A percentile compares a stretch with the other conserved stretches of the same genome.
Evolutionary conservation across 2,329 filamentous ascomycete genomes (phyloP).

Genomic region (Immersiporthe knoxdaviesiana): DNA sequence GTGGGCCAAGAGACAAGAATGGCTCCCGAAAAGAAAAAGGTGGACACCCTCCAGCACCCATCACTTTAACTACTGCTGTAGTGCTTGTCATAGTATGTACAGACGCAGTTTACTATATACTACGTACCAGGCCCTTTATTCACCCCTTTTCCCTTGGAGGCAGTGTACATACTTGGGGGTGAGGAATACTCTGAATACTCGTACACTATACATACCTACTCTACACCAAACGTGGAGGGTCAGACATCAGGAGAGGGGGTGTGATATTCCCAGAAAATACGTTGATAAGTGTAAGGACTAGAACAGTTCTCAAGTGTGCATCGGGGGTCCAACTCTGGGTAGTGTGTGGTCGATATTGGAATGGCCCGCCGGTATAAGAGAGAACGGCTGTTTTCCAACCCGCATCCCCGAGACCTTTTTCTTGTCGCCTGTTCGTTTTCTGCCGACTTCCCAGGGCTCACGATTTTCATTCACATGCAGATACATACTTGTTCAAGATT

Average conservation of each 20-base stretch:
- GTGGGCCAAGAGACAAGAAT: slow-evolving; percentile 16
- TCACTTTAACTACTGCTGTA: background rate
- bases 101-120: no score
- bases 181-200: background rate
- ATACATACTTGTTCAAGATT: background rate
- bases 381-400: slow-evolving; percentile 15
- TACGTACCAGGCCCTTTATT: background rate
- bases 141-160: background rate
- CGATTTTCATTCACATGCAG: background rate
- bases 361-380: background rate
- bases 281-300: no score
- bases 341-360: slow-evolving; percentile 3
- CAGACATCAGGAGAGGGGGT: background rate
- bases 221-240: background rate
- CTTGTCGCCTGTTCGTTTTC: background rate
- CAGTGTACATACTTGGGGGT: background rate
- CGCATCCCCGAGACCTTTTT: slow-evolving; percentile 17
- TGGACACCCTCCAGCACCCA: slow-evolving; percentile 17
- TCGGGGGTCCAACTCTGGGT: background rate
- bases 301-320: background rate
- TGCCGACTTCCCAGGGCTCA: background rate
- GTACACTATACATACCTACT: slow-evolving; percentile 18
- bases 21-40: slow-evolving; percentile 24
- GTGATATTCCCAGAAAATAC: no score
- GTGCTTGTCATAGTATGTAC: background rate